phyloP scores from a whole-genome alignment of 257 asterid genomes.

The Nicotiana tabacum region DNA sequence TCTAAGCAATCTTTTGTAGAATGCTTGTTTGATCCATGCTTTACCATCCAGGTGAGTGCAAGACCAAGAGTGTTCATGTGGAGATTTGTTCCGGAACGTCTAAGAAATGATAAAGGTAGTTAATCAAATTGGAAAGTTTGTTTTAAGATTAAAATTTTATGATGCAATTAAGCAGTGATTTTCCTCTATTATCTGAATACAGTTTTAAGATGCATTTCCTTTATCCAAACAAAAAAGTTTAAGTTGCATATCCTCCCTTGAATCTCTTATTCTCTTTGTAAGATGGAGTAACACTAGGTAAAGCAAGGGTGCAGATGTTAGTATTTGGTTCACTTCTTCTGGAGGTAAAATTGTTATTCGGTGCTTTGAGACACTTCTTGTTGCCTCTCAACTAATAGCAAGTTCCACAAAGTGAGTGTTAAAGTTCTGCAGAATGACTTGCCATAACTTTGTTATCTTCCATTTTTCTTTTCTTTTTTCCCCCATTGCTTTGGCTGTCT shows the following conservation, averaged over 20 bases:
- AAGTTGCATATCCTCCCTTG: not conserved
- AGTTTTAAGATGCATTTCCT: not conserved
- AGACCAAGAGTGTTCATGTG: conserved; percentile 32
- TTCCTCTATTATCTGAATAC: not conserved
- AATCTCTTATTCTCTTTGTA: not conserved
- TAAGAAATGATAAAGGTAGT: conserved; percentile 45
- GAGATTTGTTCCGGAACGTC: conserved; percentile 22
- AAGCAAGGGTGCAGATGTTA: not conserved
- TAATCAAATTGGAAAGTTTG: conserved; percentile 9
- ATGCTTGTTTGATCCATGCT: conserved; percentile 11
- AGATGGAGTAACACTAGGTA: not conserved
- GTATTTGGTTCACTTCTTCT: not conserved
- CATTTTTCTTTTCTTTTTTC: not conserved
- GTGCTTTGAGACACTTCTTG: not conserved
- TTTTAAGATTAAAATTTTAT: conserved; percentile 7
- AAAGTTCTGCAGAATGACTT: not conserved
- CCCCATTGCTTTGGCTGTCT: conserved; percentile 4
- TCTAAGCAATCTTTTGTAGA: not conserved
- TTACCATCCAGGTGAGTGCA: conserved; percentile 41
- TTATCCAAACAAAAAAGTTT: not conserved
- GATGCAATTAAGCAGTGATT: not conserved
- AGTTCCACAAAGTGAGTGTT: not conserved
- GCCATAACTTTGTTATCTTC: not conserved
- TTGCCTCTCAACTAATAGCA: not conserved
- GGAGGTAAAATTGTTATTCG: not conserved